Evolutionary conservation across 1,284 basidiomycete genomes (phyloP), one percentile per base, ranked within the genome.

Genomic region (Dichomitus squalens): DNA sequence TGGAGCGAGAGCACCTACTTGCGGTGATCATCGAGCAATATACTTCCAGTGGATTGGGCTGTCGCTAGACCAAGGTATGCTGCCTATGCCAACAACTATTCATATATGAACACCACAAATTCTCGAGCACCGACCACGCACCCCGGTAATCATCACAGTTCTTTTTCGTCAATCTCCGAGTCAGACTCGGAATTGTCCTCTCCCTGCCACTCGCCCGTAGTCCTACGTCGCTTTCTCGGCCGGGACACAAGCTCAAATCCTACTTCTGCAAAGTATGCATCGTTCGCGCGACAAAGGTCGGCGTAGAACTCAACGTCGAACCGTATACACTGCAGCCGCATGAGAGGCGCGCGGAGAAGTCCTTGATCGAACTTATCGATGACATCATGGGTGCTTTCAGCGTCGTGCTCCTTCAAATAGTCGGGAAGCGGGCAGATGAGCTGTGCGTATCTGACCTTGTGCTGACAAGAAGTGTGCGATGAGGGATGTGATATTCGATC

Each of bases 241-340:
- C n/a, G 35, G 12, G 12, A 36, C 9, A 4, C 35, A n/a, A 36
- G 35, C 9, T 36, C 31, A 33, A 33, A 33, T 6, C 35, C 35
- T 36, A 5, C 35, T 33, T 9, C n/a, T 12, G 8, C 21, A 5
- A 46, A 46, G 46, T 27, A 43, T 14, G 3, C 25, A 16, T 44
- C 46, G 40, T 49, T 52, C 27, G 68, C 69, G 2, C 55, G 54
- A 52, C 75, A 74, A 12, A 81, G 66, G 21, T 66, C 66, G 20
- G 72, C 64, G 60, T 80, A 75, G 66, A 78, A 82, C 21, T 63
- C 64, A 16, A 71, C 63, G 58, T 80, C 73, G 66, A 77, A 82
- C 27, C 69, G 71, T 18, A 78, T 66, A 60, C 75, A 81, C 52
- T 73, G 67, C 40, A 82, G 66, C 25, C 69, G 70, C 36, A 81